These are phyloP conservation scores for Gamarada debralockiae DNA, from an alignment of 495 filamentous ascomycete species.

Conservation along the genomic window DNA sequence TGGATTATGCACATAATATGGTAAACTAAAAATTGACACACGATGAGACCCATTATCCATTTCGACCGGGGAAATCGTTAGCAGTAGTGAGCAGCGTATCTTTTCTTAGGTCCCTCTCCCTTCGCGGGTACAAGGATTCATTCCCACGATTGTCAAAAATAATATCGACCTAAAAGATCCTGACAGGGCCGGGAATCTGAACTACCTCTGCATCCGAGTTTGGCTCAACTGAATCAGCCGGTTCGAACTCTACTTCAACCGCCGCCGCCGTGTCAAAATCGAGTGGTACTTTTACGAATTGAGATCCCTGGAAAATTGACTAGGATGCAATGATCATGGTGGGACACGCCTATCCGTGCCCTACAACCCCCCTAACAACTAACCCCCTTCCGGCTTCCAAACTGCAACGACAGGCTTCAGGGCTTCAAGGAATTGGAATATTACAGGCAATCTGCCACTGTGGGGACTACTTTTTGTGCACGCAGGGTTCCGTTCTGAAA, in stretches of 20 bases:
- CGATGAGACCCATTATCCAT: too few relatives aligned
- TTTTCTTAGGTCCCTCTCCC: background rate
- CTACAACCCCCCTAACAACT: background rate
- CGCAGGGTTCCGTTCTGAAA: constrained; percentile 57
- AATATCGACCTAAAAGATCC: background rate
- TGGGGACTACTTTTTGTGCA: constrained; percentile 67
- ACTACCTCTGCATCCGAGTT: too few relatives aligned
- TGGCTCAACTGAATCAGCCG: too few relatives aligned
- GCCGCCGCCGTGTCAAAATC: background rate
- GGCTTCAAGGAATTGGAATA: background rate
- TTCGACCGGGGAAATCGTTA: too few relatives aligned
- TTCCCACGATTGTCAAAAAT: too few relatives aligned
- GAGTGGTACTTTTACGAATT: background rate
- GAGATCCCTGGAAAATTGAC: background rate
- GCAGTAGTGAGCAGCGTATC: background rate
- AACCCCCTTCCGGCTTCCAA: background rate
- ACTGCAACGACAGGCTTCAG: constrained; percentile 8
- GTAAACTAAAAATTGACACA: too few relatives aligned
- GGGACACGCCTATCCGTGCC: constrained; percentile 5
- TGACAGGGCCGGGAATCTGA: too few relatives aligned
- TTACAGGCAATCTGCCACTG: constrained; percentile 33
- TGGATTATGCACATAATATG: too few relatives aligned
- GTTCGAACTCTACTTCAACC: background rate
- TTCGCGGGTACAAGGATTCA: too few relatives aligned
- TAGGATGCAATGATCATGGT: background rate